Evolutionary conservation across 108 stramenopile species (phyloP), one percentile per base, ranked within the genome.

Genomic region (Epipyxis sp.): DNA sequence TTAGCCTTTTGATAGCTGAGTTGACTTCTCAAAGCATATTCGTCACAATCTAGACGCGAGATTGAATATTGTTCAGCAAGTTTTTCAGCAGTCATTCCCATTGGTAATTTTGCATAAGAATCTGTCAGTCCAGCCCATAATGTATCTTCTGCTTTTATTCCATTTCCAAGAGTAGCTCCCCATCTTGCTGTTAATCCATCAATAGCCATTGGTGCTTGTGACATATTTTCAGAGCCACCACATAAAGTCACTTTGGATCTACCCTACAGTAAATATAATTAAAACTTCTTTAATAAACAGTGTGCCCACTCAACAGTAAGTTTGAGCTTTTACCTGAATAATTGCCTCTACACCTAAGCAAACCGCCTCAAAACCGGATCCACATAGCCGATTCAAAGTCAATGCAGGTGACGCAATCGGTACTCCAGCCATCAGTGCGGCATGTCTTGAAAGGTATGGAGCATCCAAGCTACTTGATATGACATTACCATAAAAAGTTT

Each of bases 71-170:
- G 85, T 61, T 89, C 89, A 34, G 93, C 95, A 43, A 98, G 83
- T 82, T 97, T 98, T 62, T 98, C 98, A 3, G 98, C 98, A 59
- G 98, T 98, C 59, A 97, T 82, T 50, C 96, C 98, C 98, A 98
- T 98, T 0, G 96, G 94, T 40, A 90, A 87, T 27, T 89, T 89
- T 42, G 90, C 91, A 79, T 94, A 81, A 25, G 87, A 79, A 84
- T 99, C 98, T 10, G 96, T 95, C 44, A 97, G 81, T 3, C 85
- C 87, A 20, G 87, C 83, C 86, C 86, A 88, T 45, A 88, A 83
- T 3, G 62, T 79, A 57, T 87, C 88, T 41, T 83, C 83, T 79
- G 86, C 59, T 77, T 84, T 76, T 81, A 94, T 76, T 25, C 94
- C 96, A 32, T 85, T 83, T 50, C 97, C 94, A 72, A 99, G 81